These are phyloP conservation scores for Sphagnurus paluster DNA, from an alignment of 1,284 basidiomycete species.

Conservation along the genomic window DNA sequence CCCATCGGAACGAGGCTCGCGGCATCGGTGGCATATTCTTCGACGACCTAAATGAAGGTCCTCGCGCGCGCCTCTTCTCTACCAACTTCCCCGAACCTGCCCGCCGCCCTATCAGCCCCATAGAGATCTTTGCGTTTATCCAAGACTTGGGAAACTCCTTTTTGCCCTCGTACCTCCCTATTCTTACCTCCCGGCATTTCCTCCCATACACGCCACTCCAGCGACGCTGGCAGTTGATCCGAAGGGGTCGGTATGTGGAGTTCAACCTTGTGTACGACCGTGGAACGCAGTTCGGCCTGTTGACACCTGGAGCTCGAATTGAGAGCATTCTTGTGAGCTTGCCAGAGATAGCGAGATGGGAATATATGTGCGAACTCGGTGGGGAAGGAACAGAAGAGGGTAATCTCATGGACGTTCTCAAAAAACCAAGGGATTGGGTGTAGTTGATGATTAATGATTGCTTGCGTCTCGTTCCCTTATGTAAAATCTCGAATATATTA, in stretches of 20 bases:
- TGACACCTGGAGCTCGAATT: constrained; percentile 88
- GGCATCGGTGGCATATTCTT: constrained; percentile 98
- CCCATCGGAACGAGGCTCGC: constrained; percentile 88
- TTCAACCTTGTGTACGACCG: constrained; percentile 92
- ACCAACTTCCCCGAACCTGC: constrained; percentile 36
- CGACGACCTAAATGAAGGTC: constrained; percentile 77
- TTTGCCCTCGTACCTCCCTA: constrained; percentile 87
- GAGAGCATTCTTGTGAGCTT: constrained; percentile 94
- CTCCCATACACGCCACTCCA: constrained; percentile 63
- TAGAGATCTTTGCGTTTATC: constrained; percentile 79
- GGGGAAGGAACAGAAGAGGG: constrained; percentile 71
- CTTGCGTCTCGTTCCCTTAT: too few relatives aligned
- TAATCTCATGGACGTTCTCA: constrained; percentile 68
- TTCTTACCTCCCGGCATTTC: constrained; percentile 61
- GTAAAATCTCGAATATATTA: too few relatives aligned
- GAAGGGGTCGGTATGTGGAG: constrained; percentile 90
- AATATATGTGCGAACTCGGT: constrained; percentile 87
- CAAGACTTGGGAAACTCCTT: constrained; percentile 75
- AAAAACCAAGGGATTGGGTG: constrained; percentile 72
- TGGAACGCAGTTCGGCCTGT: constrained; percentile 86
- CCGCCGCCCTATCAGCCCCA: constrained; percentile 53
- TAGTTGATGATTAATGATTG: too few relatives aligned
- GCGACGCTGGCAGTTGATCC: constrained; percentile 87
- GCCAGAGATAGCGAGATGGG: constrained; percentile 91
- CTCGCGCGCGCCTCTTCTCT: constrained; percentile 53